Evolutionary conservation across 345 rosid genomes (phyloP), one percentile per base, ranked within the genome.

Genomic region (Bruguiera sexangula): DNA sequence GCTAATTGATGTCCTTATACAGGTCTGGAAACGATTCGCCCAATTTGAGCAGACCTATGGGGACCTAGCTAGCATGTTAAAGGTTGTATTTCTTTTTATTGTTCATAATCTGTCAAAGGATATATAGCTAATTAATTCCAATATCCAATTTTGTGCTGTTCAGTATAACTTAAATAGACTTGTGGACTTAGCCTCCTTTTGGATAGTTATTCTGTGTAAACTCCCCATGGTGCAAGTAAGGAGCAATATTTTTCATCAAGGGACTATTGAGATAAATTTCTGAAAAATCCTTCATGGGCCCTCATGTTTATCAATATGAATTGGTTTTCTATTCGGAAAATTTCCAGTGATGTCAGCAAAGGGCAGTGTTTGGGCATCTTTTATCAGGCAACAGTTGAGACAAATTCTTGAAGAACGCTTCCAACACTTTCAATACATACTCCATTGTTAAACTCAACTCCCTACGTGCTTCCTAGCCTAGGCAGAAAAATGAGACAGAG

Each of bases 41-140:
- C 88, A 85, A 72, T 94, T 94, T 76, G 97, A 94, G 84, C 91
- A 88, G 83, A 88, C 92, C 65, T 91, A 88, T 83, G 98, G 98
- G 39, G 98, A 94, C 82, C 87, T 94, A 62, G 85, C 92, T 74
- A 89, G 97, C 82, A 85, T 86, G 82, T 77, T 91, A 80, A 94
- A 94, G 98, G 98, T 93, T 80, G 53, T 65, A 60, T 61, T 72
- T 48, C 29, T 4, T 26, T 39, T 73, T 39, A 18, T 15, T 22
- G 13, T 36, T 31, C 57, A 51, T 10, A 32, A 19, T 24, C 50
- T 34, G 54, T 11, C 18, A 61, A 19, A 36, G 15, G 26, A 32
- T 19, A 34, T 8, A 13, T 43, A 13, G 50, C 13, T 63, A 34
- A 6, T 62, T 20, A 57, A 26, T 22, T 22, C 6, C 30, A 56